Evolutionary conservation across 768 basidiomycete genomes (phyloP), one percentile per base, ranked within the genome.

Genomic region (Collybia sordida): DNA sequence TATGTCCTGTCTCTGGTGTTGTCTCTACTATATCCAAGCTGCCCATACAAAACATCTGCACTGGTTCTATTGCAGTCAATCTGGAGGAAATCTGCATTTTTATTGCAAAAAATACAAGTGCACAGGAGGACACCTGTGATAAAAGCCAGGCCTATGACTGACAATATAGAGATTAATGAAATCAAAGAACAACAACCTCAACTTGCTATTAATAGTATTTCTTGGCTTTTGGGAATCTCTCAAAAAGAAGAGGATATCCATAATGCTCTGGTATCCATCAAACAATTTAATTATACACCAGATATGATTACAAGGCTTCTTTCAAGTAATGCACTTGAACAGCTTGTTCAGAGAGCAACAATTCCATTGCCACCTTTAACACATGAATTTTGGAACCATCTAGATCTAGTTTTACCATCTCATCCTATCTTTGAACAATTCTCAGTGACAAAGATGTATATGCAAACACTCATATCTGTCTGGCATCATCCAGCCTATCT

Each of bases 401-500:
- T 57, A 12, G 18, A 44, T 24, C 25, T 45, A 9, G 25, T 53
- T 27, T n/a, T 41, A 6, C 18, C 45, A 12, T 19, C 45, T n/a
- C 45, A 52, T 27, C 45, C 45, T n/a, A 35, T 52, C 8, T 41
- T 51, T 42, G 14, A 18, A n/a, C 17, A 46, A n/a, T 23, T 38
- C 31, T 23, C 40, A 37, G 23, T 23, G 36, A 41, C 48, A 22
- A 42, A 11, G 19, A 25, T 36, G 9, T 54, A 57, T 28, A 37
- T 57, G 42, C 39, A 49, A 25, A 45, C 37, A 12, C 27, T 57
- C 4, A 51, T 57, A 17, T 47, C 49, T 27, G 35, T 57, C n/a
- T 57, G 56, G 56, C 56, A 57, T 37, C 56, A 57, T 42, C 53
- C 53, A 9, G 27, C 49, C 22, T 57, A 54, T 45, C 45, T 53